Conservation (phyloP, 495 filamentous ascomycete species). For the Astrothelium subdiscretum region DNA sequence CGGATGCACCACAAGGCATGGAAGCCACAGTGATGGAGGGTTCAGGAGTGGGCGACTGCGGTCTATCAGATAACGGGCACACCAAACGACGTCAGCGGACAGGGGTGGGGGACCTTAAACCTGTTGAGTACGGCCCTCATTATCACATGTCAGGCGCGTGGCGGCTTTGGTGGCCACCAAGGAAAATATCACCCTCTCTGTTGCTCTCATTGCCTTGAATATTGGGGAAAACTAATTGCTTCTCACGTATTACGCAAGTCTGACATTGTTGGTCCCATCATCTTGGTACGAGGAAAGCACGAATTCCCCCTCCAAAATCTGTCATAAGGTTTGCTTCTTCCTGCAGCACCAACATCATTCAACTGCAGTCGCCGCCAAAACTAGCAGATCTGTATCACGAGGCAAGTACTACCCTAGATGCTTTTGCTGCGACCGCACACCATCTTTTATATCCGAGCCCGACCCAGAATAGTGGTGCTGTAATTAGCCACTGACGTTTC, state of each 20-base stretch:
- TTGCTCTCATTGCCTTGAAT: neutral
- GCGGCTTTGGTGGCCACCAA: neutral
- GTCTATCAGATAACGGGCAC: neutral
- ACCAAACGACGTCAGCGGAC: neutral
- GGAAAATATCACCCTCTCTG: neutral
- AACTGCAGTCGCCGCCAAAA: neutral
- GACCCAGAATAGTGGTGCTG: neutral
- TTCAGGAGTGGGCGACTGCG: too few relatives aligned
- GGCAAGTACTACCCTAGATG: neutral
- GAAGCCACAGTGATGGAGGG: too few relatives aligned
- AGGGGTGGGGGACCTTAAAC: neutral
- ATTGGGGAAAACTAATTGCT: neutral
- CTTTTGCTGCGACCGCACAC: neutral
- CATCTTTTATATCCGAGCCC: neutral
- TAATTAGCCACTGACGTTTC: neutral
- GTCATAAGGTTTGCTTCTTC: neutral
- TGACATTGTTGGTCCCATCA: neutral
- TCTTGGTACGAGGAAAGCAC: neutral
- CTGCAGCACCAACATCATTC: neutral
- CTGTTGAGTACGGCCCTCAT: neutral
- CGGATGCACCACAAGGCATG: too few relatives aligned
- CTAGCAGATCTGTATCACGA: neutral
- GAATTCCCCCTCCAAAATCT: neutral
- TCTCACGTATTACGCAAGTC: neutral
- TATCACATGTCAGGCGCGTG: neutral